Percentiles rank a stretch among this genome's conserved stretches.
Conservation (phyloP, 257 asterid species). For the Fraxinus quadrangulata region DNA sequence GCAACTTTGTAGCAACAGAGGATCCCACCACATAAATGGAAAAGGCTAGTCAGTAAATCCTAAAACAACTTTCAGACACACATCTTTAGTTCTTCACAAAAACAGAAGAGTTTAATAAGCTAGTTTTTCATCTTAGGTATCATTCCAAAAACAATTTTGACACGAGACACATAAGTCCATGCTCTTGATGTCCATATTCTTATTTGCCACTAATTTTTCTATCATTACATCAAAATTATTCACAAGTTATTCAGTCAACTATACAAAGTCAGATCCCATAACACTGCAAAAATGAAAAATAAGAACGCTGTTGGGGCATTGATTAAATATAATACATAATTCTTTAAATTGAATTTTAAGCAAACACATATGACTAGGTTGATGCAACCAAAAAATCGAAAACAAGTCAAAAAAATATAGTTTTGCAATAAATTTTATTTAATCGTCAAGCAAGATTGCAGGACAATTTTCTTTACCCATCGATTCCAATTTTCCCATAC, state of each 20-base stretch:
- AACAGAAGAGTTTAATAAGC: background rate
- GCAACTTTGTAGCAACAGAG: background rate
- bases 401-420: background rate
- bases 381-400: background rate
- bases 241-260: background rate
- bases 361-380: background rate
- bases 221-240: background rate
- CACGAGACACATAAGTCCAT: background rate
- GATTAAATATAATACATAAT: background rate
- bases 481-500: conserved; percentile 83
- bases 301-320: background rate
- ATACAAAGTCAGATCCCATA: background rate
- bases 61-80: background rate
- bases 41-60: background rate
- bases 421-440: background rate
- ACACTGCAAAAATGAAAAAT: background rate
- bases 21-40: background rate
- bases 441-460: background rate
- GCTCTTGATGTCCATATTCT: background rate
- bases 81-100: background rate
- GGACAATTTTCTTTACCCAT: conserved; percentile 51
- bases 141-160: background rate
- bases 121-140: background rate
- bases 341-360: background rate
- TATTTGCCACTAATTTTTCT: background rate